Conservation (phyloP, 371 early-diverging fungal genomes). For the Dentiscutata heterogama region DNA sequence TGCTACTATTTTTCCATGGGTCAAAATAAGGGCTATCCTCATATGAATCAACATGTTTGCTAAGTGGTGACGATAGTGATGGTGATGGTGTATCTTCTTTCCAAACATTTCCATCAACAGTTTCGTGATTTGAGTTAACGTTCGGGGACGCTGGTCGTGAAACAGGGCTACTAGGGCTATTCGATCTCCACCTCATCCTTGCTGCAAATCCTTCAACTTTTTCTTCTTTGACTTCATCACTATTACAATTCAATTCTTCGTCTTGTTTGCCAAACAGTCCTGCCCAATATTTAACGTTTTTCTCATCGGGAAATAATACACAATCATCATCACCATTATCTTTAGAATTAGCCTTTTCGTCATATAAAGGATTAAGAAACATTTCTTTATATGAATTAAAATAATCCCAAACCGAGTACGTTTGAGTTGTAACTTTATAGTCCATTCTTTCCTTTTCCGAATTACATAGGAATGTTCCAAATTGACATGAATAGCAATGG, state of each 20-base stretch:
- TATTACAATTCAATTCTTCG: constrained; percentile 64
- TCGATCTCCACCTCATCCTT: constrained; percentile 24
- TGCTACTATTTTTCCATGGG: background rate
- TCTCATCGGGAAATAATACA: constrained; percentile 67
- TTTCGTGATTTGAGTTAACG: background rate
- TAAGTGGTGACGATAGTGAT: background rate
- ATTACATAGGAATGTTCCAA: constrained; percentile 94
- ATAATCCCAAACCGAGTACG: constrained; percentile 87
- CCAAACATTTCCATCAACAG: background rate
- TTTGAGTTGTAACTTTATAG: constrained; percentile 52
- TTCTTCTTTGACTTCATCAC: constrained; percentile 3
- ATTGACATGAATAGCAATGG: constrained; percentile 91
- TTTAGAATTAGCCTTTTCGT: constrained; percentile 48
- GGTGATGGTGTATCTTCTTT: background rate
- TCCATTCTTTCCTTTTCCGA: constrained; percentile 75
- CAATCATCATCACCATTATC: constrained; percentile 55
- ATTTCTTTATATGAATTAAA: constrained; percentile 65
- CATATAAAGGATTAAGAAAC: constrained; percentile 65
- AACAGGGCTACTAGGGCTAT: background rate
- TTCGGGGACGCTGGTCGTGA: background rate
- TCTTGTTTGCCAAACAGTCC: constrained; percentile 68
- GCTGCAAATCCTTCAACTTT: constrained; percentile 4
- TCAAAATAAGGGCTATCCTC: background rate
- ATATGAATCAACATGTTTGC: background rate
- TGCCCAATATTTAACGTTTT: constrained; percentile 79